Evolutionary conservation across 1,284 basidiomycete species (phyloP), one percentile per base, ranked within the genome.

Genomic region (Moesziomyces sp.): DNA sequence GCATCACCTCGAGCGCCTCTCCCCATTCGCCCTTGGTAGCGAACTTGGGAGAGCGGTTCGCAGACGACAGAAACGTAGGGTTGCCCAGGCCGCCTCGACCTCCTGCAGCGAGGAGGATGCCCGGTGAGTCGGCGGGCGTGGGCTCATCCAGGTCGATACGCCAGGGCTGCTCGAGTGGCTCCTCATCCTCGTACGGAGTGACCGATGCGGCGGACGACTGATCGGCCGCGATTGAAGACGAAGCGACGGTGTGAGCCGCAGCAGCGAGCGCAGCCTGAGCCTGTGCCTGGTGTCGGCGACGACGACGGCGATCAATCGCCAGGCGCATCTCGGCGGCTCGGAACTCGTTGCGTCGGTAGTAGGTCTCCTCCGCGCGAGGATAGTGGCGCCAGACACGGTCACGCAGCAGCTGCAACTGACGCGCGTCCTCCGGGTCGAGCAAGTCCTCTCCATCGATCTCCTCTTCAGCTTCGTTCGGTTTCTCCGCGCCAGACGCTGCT

Each of bases 41-140:
- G 47, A 85, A 84, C 47, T 85, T 85, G 18, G 86, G 86, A 21
- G 84, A 78, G 10, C 82, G 77, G 43, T 80, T 78, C 60, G 64
- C 60, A 1, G 89, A 84, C 0, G 90, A 87, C 47, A 90, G 85
- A 77, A 96, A 97, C 76, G 92, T 90, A 0, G 94, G 92, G 80
- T 99, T 99, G 7, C 97, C 97, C 14, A 92, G 83, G 0, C 97
- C 97, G 1, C 94, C 93, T 3, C 84, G 74, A 0, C 97, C 97
- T 2, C 97, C 97, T 3, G 88, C 82, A 19, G 80, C 81, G 11
- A 84, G 70, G 5, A 83, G 66, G 16, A 79, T 43, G 42, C 78
- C 78, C 0, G 75, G 67, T 0, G 74, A 77, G 46, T 70, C 70
- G 28, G 74, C 59, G 1, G 80, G 75, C 18, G 80, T 83, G 1